These are phyloP conservation scores for Papiliotrema fonsecae DNA, from an alignment of 1,284 basidiomycete genomes.

Conservation along the genomic window DNA sequence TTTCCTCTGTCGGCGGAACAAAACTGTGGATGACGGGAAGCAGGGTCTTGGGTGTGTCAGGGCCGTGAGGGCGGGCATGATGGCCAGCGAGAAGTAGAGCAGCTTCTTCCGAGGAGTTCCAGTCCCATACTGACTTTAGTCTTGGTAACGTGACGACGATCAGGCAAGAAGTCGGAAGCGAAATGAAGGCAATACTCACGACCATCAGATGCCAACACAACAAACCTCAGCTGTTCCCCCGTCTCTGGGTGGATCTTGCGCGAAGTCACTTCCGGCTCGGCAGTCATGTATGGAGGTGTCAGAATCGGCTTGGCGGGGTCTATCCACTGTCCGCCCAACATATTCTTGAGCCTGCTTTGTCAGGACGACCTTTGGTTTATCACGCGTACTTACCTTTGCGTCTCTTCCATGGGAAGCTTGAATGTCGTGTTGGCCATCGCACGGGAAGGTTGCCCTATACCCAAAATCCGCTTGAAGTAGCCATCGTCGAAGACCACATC, in stretches of 20 bases:
- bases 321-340: conserved; percentile 44
- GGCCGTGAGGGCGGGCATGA: conserved; percentile 58
- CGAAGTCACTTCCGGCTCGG: conserved; percentile 78
- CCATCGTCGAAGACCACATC: conserved; percentile 57
- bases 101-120: conserved; percentile 82
- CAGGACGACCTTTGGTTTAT: too few relatives aligned
- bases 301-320: not conserved
- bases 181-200: too few relatives aligned
- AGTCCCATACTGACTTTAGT: conserved; percentile 64
- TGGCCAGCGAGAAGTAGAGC: conserved; percentile 82
- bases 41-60: conserved; percentile 2
- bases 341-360: not conserved
- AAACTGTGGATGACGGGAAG: not conserved
- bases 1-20: not conserved
- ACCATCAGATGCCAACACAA: conserved; percentile 84
- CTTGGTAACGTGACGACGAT: not conserved
- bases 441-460: conserved; percentile 82
- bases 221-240: conserved; percentile 53
- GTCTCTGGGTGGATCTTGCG: conserved; percentile 49
- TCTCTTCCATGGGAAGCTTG: conserved; percentile 54
- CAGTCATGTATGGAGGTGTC: conserved; percentile 87
- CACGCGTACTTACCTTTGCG: not conserved
- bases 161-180: too few relatives aligned
- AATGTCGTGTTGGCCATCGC: conserved; percentile 82
- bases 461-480: conserved; percentile 73